These are phyloP conservation scores for Xylaria nigripes DNA, from an alignment of 495 filamentous ascomycete species.

Conservation along the genomic window DNA sequence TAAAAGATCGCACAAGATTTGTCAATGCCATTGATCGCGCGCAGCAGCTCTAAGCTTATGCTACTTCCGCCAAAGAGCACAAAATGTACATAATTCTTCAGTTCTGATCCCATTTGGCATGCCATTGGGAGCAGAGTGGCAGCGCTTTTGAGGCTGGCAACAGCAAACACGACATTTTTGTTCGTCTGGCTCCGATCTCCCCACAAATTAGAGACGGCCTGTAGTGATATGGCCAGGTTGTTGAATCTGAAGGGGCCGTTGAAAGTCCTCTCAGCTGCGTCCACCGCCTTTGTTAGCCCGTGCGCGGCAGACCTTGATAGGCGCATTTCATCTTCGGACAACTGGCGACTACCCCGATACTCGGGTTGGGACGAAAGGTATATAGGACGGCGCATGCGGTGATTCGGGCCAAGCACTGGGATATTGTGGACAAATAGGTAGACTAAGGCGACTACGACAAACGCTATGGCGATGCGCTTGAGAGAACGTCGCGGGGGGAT, in stretches of 20 bases:
- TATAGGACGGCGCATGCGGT: conserved; percentile 14
- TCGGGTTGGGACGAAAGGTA: conserved; percentile 6
- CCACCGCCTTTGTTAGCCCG: too few species aligned
- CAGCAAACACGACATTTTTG: conserved; percentile 51
- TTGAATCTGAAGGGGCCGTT: conserved; percentile 33
- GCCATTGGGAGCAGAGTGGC: conserved; percentile 50
- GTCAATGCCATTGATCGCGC: conserved; percentile 48
- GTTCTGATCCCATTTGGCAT: conserved; percentile 50
- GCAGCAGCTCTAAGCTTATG: conserved; percentile 43
- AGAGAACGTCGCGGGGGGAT: conserved; percentile 30
- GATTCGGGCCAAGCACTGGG: conserved; percentile 24
- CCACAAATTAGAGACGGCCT: conserved; percentile 31
- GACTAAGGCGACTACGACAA: conserved; percentile 24
- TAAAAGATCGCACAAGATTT: conserved; percentile 47
- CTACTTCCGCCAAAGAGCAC: conserved; percentile 48
- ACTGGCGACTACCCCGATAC: not conserved
- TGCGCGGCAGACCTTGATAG: too few species aligned
- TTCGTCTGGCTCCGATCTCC: conserved; percentile 31
- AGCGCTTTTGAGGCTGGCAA: conserved; percentile 48
- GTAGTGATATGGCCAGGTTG: conserved; percentile 30
- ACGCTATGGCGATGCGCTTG: conserved; percentile 29
- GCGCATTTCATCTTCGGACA: conserved; percentile 3
- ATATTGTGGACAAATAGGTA: conserved; percentile 40
- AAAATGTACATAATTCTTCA: conserved; percentile 53
- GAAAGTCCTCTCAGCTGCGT: conserved; percentile 15